phyloP scores from a whole-genome alignment of 163 green algal species.

The Chlorella variabilis region DNA sequence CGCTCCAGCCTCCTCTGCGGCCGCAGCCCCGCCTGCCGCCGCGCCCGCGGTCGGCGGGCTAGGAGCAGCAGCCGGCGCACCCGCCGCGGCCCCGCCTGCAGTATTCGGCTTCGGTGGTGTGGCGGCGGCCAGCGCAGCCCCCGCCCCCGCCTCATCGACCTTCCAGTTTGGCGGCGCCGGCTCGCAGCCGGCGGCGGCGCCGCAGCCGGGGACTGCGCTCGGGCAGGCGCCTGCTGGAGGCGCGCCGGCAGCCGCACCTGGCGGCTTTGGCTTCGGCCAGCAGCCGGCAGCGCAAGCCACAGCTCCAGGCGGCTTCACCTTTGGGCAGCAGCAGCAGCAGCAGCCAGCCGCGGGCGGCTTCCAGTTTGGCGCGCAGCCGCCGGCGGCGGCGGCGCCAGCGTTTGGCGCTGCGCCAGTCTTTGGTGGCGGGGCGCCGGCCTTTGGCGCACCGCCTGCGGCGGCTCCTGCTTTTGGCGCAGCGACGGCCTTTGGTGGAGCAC shows the following conservation, averaged over 20 bases:
- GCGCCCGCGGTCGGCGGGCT: background rate
- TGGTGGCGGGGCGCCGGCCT: no score
- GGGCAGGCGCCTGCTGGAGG: no score
- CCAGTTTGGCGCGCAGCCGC: background rate
- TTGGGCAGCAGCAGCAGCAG: constrained; percentile 6
- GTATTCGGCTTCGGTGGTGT: no score
- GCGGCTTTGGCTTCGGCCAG: background rate
- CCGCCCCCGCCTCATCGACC: background rate
- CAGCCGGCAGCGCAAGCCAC: background rate
- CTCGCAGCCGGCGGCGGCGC: background rate
- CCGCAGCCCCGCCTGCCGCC: background rate
- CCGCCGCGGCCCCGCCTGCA: background rate
- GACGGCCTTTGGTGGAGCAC: background rate
- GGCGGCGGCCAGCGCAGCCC: background rate
- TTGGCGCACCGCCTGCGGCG: background rate
- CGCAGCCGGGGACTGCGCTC: no score
- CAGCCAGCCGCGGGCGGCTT: background rate
- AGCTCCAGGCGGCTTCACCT: background rate
- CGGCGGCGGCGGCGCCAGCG: background rate
- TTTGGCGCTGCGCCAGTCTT: background rate
- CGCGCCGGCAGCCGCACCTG: background rate
- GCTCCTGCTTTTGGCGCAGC: background rate
- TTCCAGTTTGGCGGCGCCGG: background rate
- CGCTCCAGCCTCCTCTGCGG: no score
- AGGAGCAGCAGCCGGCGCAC: background rate